phyloP scores from a whole-genome alignment of 2,329 filamentous ascomycete species.

The Phialophora verrucosa region DNA sequence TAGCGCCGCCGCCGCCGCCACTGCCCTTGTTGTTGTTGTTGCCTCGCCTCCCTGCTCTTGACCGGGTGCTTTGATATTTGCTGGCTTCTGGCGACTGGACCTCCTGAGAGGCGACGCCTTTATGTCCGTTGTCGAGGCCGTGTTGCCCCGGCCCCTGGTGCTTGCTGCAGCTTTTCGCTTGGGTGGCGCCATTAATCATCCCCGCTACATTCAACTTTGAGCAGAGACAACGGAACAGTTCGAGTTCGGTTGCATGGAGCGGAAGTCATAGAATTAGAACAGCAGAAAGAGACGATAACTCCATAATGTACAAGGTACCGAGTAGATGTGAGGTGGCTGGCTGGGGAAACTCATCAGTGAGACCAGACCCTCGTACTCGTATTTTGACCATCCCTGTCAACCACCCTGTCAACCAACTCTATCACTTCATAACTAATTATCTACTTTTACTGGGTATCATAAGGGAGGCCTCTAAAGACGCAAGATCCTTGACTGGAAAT shows the following conservation, averaged over 20 bases:
- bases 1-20: no score
- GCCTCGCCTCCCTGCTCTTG: neutral
- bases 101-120: neutral
- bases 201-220: neutral
- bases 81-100: neutral
- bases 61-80: neutral
- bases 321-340: no score
- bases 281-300: no score
- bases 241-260: neutral
- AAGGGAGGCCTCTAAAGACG: no score
- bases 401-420: no score
- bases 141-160: neutral
- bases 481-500: no score
- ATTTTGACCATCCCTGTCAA: no score
- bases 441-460: no score
- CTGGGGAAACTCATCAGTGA: no score
- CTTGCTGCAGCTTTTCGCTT: neutral
- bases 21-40: neutral
- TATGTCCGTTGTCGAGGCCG: neutral
- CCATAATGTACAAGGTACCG: no score
- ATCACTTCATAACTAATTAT: no score
- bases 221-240: neutral
- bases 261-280: neutral
- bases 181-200: constrained; percentile 6
- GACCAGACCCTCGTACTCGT: no score